Evolutionary conservation across 176 grass and related monocot species (phyloP), one percentile per base, ranked within the genome.

Genomic region (Hsuehochloa calcarea): DNA sequence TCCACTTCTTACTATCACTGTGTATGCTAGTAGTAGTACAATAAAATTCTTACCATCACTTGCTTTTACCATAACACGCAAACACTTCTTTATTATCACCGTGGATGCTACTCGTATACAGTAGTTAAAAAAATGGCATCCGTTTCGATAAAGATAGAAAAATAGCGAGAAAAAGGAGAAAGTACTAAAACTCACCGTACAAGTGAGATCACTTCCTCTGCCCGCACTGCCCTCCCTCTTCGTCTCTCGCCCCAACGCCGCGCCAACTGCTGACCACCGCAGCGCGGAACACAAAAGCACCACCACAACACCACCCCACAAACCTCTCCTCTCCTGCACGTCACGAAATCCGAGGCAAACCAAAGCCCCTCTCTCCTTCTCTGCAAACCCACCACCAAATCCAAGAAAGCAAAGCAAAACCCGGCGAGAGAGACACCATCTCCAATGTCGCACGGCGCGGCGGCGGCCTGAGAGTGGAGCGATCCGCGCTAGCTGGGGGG

Each of bases 231-330:
- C 54, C 34, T 45, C 25, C 34, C 44, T 67, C 69, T 91, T 87
- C 76, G 85, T 83, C 90, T 90, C 82, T 87, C 82, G 50, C 68
- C 90, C 79, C 80, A 71, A 81, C 80, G 78, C 85, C 85, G 84
- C 38, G 74, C 85, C 55, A 27, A 49, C 89, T 80, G 68, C 85
- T 84, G 85, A 84, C 80, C 80, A 75, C 80, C 80, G 89, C 89
- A 61, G 85, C 89, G 85, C 85, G 74, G 85, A 90, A 34, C 89
- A 75, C 85, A 84, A 87, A 90, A 68, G 69, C 89, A 74, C 67
- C 79, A 50, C 43, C 74, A 65, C 35, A 34, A 58, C 39, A 4
- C 14, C 79, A n/a, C 66, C 68, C 65, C 79, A 56, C 71, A 26
- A 72, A n/a, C 1, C 31, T 34, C 31, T 55, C 78, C 74, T 82